Percentiles rank a stretch among this genome's conserved stretches.
These are phyloP conservation scores for Cladophialophora bantiana DNA, from an alignment of 2,329 filamentous ascomycete genomes.

Conservation along the genomic window DNA sequence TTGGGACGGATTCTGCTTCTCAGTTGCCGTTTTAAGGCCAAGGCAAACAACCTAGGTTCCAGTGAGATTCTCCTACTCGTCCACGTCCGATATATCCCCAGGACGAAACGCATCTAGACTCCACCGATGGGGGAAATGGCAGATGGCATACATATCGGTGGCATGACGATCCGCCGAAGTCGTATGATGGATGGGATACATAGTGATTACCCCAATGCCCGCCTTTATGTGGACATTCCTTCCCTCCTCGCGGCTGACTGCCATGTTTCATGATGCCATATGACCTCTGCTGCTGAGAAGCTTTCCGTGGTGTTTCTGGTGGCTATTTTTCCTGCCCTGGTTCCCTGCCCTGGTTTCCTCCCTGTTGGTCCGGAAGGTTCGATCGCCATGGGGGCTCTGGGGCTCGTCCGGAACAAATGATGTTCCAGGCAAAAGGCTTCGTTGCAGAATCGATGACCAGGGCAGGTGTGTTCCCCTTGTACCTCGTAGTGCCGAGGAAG, in stretches of 20 bases:
- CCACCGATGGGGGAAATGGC: neutral
- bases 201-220: neutral
- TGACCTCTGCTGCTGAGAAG: too few relatives aligned
- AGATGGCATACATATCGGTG: constrained; percentile 5
- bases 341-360: neutral
- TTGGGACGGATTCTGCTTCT: neutral
- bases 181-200: neutral
- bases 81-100: neutral
- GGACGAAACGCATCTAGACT: neutral
- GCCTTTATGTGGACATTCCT: neutral
- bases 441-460: neutral
- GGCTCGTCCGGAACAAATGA: constrained; percentile 11
- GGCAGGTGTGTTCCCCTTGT: neutral
- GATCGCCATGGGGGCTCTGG: constrained; percentile 5
- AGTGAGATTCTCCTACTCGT: neutral
- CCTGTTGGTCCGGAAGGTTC: constrained; percentile 1
- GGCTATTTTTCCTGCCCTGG: neutral
- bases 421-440: constrained; percentile 1
- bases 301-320: neutral
- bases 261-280: neutral
- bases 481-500: constrained; percentile 1
- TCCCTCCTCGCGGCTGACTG: neutral
- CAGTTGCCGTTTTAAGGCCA: neutral
- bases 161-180: constrained; percentile 6
- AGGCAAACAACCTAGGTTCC: neutral